These are phyloP conservation scores for Pyrenophora tritici-repentis DNA, from an alignment of 2,329 filamentous ascomycete genomes.

Conservation along the genomic window DNA sequence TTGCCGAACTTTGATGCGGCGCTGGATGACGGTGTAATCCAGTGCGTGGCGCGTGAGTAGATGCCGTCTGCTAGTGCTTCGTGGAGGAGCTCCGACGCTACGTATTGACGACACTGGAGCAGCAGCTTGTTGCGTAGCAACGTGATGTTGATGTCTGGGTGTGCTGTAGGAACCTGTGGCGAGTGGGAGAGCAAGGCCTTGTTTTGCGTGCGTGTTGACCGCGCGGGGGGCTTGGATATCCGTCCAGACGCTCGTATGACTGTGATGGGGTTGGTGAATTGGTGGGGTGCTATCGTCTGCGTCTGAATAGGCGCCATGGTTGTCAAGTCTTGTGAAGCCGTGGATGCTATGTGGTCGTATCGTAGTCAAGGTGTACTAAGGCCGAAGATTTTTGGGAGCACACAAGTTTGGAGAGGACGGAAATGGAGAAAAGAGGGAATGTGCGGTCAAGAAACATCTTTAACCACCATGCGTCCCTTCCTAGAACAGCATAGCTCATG, in stretches of 20 bases:
- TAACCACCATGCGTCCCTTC: constrained; percentile 21
- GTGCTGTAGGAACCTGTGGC: constrained; percentile 28
- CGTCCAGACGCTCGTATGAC: constrained; percentile 26
- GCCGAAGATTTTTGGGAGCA: neutral
- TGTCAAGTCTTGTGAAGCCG: neutral
- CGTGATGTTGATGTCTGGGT: constrained; percentile 33
- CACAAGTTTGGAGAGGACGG: neutral
- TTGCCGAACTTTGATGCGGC: constrained; percentile 23
- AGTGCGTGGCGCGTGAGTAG: constrained; percentile 28
- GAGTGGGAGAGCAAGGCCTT: constrained; percentile 28
- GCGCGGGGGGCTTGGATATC: constrained; percentile 24
- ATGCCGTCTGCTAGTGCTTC: constrained; percentile 31
- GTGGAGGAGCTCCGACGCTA: constrained; percentile 22
- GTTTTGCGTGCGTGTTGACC: constrained; percentile 25
- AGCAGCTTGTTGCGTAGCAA: constrained; percentile 35
- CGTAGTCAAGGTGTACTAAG: neutral
- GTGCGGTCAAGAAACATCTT: constrained; percentile 31
- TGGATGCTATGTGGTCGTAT: neutral
- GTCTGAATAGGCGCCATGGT: constrained; percentile 34
- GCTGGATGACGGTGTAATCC: constrained; percentile 29
- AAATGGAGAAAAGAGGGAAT: constrained; percentile 16
- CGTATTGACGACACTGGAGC: constrained; percentile 30
- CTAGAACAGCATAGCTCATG: constrained; percentile 23
- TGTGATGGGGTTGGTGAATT: constrained; percentile 26
- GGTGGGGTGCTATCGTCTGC: constrained; percentile 31